Evolutionary conservation across 2,329 filamentous ascomycete genomes (phyloP).

Genomic region (Fonsecaea multimorphosa): DNA sequence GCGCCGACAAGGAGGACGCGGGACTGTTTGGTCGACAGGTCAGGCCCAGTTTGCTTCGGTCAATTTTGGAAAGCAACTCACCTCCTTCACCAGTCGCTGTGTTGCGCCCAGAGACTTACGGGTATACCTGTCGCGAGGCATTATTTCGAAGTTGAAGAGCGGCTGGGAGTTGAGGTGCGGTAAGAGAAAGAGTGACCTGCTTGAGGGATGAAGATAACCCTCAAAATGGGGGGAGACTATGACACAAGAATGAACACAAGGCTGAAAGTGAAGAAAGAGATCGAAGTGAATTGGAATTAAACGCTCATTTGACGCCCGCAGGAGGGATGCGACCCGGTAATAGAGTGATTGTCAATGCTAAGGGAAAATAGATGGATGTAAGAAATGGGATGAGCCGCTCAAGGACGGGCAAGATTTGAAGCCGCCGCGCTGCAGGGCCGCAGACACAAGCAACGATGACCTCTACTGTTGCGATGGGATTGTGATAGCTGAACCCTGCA

Average conservation of each 20-base stretch:
- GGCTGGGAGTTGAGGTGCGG: background rate
- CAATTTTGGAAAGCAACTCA: slow-evolving; percentile 48
- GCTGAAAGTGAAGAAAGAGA: slow-evolving; percentile 13
- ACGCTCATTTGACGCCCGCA: background rate
- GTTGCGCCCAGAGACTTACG: slow-evolving; percentile 72
- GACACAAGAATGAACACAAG: slow-evolving; percentile 6
- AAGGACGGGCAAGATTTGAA: background rate
- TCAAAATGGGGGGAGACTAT: background rate
- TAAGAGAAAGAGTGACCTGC: background rate
- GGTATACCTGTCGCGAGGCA: slow-evolving; percentile 57
- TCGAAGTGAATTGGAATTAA: slow-evolving; percentile 15
- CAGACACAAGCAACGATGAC: slow-evolving; percentile 4
- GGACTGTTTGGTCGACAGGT: slow-evolving; percentile 60
- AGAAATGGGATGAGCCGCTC: slow-evolving; percentile 8
- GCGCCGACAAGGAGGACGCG: slow-evolving; percentile 93
- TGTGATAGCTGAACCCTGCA: slow-evolving; percentile 20
- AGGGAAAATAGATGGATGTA: background rate
- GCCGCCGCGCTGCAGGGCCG: slow-evolving; percentile 2
- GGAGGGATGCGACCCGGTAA: background rate
- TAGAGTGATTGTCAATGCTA: background rate
- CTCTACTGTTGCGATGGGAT: background rate
- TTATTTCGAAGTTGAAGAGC: slow-evolving; percentile 6
- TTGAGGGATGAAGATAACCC: background rate
- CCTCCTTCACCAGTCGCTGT: slow-evolving; percentile 72
- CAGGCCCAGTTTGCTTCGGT: slow-evolving; percentile 12